Evolutionary conservation across 495 filamentous ascomycete genomes (phyloP), one percentile per base, ranked within the genome.

Genomic region (Aspergillus biplanus): DNA sequence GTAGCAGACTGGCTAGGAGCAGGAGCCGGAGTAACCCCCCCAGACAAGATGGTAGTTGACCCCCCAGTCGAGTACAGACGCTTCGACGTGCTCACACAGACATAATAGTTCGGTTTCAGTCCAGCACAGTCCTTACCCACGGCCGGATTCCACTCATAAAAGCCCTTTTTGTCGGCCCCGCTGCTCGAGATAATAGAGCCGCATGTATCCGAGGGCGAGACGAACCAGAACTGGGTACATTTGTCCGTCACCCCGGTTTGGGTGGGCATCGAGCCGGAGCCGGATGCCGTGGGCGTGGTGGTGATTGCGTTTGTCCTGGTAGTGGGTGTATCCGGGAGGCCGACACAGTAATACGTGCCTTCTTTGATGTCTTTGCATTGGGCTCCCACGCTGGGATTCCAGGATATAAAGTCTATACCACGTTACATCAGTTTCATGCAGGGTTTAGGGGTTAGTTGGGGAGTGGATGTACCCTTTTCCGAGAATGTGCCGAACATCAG

Each of bases 61-160:
- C 39, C 39, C 39, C 39, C 39, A 44, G 39, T 44, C 39, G 39
- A 44, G n/a, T 44, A n/a, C 39, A 44, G 39, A 44, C 39, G 39
- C 39, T 44, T 44, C n/a, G 39, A 44, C 39, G 39, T 44, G 39
- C 39, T 44, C 11, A 44, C 39, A 44, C 39, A 44, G 39, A 44
- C 39, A 44, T 44, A 44, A 44, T 44, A 44, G 39, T 44, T 44
- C 39, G 39, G 39, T 44, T 44, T 44, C 4, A 44, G 39, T 9
- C 39, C 39, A 0, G 39, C 7, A n/a, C 39, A 44, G 39, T 44
- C 39, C 39, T 44, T 44, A 44, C 39, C 39, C 39, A 44, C 39
- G 39, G 39, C 39, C 39, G 39, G 39, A 44, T 44, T 44, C 39
- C 39, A 44, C 39, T 44, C 12, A 8, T 44, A 44, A 44, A 44